Percentiles rank a stretch among this genome's conserved stretches.
Evolutionary conservation across 108 stramenopile species (phyloP).

Genomic region (Skeletonema tropicum): DNA sequence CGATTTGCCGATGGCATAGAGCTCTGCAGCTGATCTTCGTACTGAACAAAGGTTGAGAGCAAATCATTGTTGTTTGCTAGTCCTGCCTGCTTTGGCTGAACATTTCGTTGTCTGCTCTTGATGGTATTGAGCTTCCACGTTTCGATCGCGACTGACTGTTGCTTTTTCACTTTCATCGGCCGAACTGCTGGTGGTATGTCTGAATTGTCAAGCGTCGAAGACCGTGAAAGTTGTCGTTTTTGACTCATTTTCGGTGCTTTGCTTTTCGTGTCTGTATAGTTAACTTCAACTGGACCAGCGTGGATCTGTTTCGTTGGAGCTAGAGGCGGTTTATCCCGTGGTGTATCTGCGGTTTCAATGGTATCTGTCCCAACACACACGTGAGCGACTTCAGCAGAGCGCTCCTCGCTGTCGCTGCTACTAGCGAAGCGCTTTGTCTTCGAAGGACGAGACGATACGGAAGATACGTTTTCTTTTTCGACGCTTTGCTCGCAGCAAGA

Average conservation of each 20-base stretch:
- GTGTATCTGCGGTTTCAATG: neutral
- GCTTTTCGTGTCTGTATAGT: neutral
- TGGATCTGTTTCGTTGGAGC: neutral
- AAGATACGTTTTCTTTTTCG: neutral
- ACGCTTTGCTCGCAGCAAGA: neutral
- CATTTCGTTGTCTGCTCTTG: neutral
- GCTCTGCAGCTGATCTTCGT: conserved; percentile 19
- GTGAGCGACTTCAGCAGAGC: too few relatives aligned
- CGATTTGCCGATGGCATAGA: neutral
- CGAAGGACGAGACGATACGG: neutral
- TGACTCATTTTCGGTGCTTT: neutral
- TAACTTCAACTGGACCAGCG: neutral
- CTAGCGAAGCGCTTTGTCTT: neutral
- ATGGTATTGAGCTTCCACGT: neutral
- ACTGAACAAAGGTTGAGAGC: conserved; percentile 23
- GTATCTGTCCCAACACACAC: too few relatives aligned
- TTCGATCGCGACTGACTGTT: neutral
- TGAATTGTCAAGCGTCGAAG: neutral
- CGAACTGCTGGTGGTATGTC: neutral
- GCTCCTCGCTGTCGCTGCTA: neutral
- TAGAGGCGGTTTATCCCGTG: too few relatives aligned
- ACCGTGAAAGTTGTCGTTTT: neutral
- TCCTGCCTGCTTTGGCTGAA: neutral
- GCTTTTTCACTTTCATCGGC: neutral
- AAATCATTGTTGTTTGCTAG: conserved; percentile 8